Evolutionary conservation across 352 stramenopile genomes (phyloP).

Genomic region (Phytophthora constricta): DNA sequence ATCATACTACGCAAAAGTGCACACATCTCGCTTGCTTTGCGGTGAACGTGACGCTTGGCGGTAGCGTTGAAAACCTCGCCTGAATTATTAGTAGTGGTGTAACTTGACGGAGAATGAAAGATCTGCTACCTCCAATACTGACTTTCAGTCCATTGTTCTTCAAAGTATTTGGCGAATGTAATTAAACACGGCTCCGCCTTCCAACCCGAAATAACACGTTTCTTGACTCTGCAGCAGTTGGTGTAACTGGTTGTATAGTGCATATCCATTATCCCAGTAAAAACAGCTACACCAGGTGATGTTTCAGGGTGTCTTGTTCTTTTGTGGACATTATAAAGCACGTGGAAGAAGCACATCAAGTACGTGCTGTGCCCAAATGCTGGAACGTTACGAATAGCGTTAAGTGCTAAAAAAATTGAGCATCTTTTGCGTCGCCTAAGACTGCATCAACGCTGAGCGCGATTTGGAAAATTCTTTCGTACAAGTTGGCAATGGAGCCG

Average conservation of each 20-base stretch:
- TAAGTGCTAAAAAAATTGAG: no score
- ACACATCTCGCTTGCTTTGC: conserved; percentile 7
- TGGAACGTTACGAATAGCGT: not conserved
- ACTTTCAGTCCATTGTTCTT: conserved; percentile 6
- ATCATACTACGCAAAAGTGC: conserved; percentile 11
- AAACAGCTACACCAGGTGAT: conserved; percentile 3
- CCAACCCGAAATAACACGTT: not conserved
- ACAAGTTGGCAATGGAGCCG: not conserved
- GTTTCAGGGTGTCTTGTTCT: conserved; percentile 9
- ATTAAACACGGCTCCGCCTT: not conserved
- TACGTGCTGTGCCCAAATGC: not conserved
- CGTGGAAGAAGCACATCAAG: conserved; percentile 32
- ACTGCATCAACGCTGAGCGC: not conserved
- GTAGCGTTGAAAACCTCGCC: conserved; percentile 28
- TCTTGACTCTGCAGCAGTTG: not conserved
- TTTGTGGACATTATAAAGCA: conserved; percentile 32
- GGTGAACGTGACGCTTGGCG: conserved; percentile 19
- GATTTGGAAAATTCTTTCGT: not conserved
- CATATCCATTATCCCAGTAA: conserved; percentile 12
- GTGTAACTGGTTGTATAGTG: conserved; percentile 7
- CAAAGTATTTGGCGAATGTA: conserved; percentile 8
- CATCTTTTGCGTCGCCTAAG: conserved; percentile 7
- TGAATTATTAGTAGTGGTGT: conserved; percentile 23
- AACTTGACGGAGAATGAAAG: conserved; percentile 16
- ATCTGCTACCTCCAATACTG: conserved; percentile 26